Conservation (phyloP, 768 basidiomycete species). For the Suillus lakei region DNA sequence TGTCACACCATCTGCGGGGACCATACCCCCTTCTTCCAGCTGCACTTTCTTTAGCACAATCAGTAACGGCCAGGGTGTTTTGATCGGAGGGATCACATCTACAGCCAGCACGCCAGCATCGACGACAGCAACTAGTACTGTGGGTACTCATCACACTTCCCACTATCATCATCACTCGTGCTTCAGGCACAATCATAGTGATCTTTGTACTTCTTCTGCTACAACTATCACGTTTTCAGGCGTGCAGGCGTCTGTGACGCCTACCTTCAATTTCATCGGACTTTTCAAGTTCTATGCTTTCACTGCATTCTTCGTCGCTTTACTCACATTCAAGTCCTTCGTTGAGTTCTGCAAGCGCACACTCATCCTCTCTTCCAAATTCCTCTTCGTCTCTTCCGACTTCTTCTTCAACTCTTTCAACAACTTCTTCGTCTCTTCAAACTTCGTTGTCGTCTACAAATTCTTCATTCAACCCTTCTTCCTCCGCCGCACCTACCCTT, state of each 20-base stretch:
- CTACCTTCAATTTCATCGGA: slow-evolving; percentile 2
- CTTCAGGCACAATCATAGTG: not conserved
- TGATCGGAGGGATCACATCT: slow-evolving; percentile 31
- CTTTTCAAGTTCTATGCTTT: not conserved
- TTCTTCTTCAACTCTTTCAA: not conserved
- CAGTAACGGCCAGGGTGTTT: slow-evolving; percentile 44
- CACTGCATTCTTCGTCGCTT: not conserved
- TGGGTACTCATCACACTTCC: slow-evolving; percentile 8
- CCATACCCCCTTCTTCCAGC: slow-evolving; percentile 59
- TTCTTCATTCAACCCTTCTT: not conserved
- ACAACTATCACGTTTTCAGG: slow-evolving; percentile 16
- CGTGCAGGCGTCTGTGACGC: not conserved
- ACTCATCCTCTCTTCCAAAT: not conserved
- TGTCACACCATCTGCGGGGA: slow-evolving; percentile 58
- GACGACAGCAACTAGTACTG: not conserved
- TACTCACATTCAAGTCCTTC: not conserved
- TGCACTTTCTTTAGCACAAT: slow-evolving; percentile 62
- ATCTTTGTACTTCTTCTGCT: slow-evolving; percentile 9
- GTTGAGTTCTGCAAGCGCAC: slow-evolving; percentile 4
- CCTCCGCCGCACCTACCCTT: not conserved
- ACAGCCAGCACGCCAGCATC: slow-evolving; percentile 7
- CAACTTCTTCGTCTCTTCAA: slow-evolving; percentile 3
- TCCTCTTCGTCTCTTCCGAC: not conserved
- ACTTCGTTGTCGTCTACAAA: not conserved
- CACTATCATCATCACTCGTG: not conserved